phyloP scores from a whole-genome alignment of 192 early-diverging fungal species.

The Linnemannia zychae region DNA sequence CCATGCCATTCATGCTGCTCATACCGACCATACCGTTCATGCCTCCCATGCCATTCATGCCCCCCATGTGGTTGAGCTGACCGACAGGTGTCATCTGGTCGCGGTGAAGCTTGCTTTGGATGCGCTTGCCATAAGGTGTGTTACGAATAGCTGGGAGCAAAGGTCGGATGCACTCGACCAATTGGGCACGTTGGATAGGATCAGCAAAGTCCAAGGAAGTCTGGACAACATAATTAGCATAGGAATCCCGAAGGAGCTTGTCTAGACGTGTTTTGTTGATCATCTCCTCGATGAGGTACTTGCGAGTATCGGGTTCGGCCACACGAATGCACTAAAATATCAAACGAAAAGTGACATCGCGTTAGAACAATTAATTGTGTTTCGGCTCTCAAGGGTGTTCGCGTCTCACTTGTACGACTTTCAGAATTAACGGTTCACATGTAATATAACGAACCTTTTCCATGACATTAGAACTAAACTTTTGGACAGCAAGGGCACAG shows the following conservation, averaged over 20 bases:
- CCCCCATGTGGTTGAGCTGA: conserved; percentile 25
- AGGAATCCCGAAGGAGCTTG: conserved; percentile 86
- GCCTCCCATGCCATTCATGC: conserved; percentile 31
- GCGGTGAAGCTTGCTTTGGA: conserved; percentile 83
- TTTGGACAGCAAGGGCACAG: conserved; percentile 85
- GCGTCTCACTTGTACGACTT: neutral
- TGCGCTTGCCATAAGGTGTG: conserved; percentile 92
- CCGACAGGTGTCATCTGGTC: conserved; percentile 60
- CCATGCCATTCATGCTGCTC: conserved; percentile 30
- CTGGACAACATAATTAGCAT: conserved; percentile 93
- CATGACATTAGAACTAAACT: conserved; percentile 93
- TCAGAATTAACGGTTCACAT: neutral
- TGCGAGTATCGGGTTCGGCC: conserved; percentile 77
- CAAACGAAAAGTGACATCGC: neutral
- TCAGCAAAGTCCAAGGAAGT: conserved; percentile 88
- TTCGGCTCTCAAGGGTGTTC: neutral
- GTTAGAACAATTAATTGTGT: conserved; percentile 10
- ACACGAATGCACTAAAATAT: conserved; percentile 80
- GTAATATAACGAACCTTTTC: conserved; percentile 74
- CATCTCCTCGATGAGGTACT: conserved; percentile 79
- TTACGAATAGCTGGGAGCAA: conserved; percentile 84
- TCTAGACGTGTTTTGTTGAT: conserved; percentile 81
- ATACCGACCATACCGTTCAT: conserved; percentile 36
- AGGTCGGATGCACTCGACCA: conserved; percentile 86
- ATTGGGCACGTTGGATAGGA: conserved; percentile 73